Evolutionary conservation across 169 alveolate genomes (phyloP), one percentile per base, ranked within the genome.

Genomic region (Eimeria maxima): DNA sequence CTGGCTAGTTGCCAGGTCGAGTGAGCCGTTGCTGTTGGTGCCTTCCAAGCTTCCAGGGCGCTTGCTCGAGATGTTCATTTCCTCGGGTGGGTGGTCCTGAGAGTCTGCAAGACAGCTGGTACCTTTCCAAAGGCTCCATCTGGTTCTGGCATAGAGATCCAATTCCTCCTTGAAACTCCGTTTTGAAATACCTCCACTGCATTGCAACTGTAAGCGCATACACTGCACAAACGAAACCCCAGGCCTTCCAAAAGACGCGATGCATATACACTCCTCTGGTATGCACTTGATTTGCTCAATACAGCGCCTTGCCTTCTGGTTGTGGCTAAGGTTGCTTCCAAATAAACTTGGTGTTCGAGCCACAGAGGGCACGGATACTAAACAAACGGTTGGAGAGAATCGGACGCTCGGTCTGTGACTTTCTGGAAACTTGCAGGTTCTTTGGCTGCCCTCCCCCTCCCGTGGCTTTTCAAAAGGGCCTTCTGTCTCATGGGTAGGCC

Each of bases 1-100:
- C 55, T 83, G 91, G 76, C 47, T 83, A 83, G 76, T 53, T 83
- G 91, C 67, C n/a, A 45, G n/a, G 45, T 45, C 89, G 8, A 55
- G 91, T 27, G 71, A 55, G 33, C 16, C 55, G 53, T 55, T 83
- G 71, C 55, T 83, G 73, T 20, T 55, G 57, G 16, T 83, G 91
- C 55, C 45, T 33, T 83, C 67, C 29, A n/a, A 53, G 55, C 22
- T 29, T 22, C 73, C 55, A 33, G 53, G 4, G 71, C 16, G 60
- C 16, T 53, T 53, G 91, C 20, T 55, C 18, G 74, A 11, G 63
- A 3, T n/a, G 55, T 53, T 20, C 91, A 29, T 10, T 33, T 83
- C 76, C 91, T 55, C 57, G 10, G 18, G 1, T 18, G 14, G 76
- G 7, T n/a, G 3, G 7, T 55, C 13, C 57, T 24, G 44, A 14